phyloP scores from a whole-genome alignment of 78 protist genomes.

The Protostelium mycophagum region DNA sequence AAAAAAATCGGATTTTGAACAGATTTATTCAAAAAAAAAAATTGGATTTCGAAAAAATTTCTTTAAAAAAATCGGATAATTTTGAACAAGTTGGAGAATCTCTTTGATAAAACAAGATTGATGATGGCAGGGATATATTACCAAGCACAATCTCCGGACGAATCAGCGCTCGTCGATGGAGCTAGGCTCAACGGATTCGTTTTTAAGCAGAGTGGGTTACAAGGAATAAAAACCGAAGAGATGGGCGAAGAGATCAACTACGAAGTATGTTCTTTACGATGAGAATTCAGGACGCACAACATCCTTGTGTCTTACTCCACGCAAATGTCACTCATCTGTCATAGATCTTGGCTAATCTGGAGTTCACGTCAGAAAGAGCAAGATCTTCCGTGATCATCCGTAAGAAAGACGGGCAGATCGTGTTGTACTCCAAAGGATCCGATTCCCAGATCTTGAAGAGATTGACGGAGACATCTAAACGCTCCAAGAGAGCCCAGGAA shows the following conservation, averaged over 20 bases:
- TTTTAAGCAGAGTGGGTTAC: slow-evolving; percentile 34
- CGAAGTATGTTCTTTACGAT: neutral
- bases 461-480: neutral
- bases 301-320: neutral
- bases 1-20: no score
- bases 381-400: slow-evolving; percentile 68
- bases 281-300: neutral
- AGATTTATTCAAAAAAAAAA: no score
- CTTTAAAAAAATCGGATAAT: no score
- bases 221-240: slow-evolving; percentile 30
- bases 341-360: slow-evolving; percentile 37
- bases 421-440: slow-evolving; percentile 40
- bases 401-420: slow-evolving; percentile 36
- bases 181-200: slow-evolving; percentile 70
- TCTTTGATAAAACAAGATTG: no score
- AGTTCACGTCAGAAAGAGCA: slow-evolving; percentile 61
- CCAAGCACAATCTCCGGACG: slow-evolving; percentile 82
- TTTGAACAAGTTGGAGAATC: no score
- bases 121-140: slow-evolving; percentile 38
- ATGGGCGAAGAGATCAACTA: slow-evolving; percentile 36
- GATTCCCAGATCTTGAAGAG: slow-evolving; percentile 37
- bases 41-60: no score
- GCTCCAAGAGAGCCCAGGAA: slow-evolving; percentile 3
- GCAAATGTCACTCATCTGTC: neutral
- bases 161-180: slow-evolving; percentile 71